Conservation (phyloP, 768 basidiomycete species). For the Tricholoma matsutake region DNA sequence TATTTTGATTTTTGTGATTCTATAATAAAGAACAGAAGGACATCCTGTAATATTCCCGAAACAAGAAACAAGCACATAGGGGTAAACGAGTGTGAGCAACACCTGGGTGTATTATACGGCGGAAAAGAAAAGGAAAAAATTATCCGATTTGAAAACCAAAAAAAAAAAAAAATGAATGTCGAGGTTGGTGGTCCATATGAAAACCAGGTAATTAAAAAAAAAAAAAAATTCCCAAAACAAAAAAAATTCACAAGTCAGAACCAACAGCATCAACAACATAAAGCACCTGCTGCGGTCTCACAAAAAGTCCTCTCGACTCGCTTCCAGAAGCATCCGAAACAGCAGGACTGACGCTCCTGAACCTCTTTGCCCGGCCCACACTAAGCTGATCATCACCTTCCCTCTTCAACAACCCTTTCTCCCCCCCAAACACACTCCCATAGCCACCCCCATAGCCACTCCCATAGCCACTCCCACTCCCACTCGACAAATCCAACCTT, state of each 20-base stretch:
- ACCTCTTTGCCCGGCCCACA: conserved; percentile 62
- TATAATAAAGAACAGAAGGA: too few relatives aligned
- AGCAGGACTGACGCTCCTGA: conserved; percentile 70
- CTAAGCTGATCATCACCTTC: conserved; percentile 44
- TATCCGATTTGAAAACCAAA: neutral
- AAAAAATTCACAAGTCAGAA: conserved; percentile 46
- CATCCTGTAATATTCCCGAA: too few relatives aligned
- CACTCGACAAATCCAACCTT: conserved; percentile 36
- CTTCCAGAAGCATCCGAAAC: conserved; percentile 47
- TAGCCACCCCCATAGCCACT: too few relatives aligned
- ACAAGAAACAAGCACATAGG: too few relatives aligned
- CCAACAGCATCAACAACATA: conserved; percentile 86
- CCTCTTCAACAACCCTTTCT: conserved; percentile 34
- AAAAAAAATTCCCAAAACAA: neutral
- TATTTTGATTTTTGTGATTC: too few relatives aligned
- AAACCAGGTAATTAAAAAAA: neutral
- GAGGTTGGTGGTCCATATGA: neutral
- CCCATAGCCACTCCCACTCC: conserved; percentile 16
- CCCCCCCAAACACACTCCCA: conserved; percentile 16
- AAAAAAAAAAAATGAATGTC: neutral
- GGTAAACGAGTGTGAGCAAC: too few relatives aligned
- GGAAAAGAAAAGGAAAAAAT: too few relatives aligned
- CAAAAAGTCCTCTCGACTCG: conserved; percentile 76
- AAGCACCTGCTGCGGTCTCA: conserved; percentile 81
- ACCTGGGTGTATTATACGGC: too few relatives aligned